These are phyloP conservation scores for Pseudognaphalium luteoalbum DNA, from an alignment of 129 eudicot genomes.

Conservation along the genomic window DNA sequence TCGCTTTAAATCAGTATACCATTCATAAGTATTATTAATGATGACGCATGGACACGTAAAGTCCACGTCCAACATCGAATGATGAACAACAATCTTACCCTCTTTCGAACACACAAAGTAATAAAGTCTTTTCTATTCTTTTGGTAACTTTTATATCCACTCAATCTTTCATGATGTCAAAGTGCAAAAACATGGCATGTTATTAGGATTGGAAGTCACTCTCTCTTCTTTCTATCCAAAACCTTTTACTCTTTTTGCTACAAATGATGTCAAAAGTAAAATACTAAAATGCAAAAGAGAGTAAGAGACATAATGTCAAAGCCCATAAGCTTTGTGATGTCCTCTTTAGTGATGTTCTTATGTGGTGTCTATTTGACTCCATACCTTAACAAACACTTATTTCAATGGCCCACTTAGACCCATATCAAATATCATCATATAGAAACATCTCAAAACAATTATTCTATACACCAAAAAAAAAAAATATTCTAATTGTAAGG, in stretches of 20 bases:
- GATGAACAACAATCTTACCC: neutral
- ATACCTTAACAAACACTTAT: conserved; percentile 12
- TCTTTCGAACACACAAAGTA: conserved; percentile 21
- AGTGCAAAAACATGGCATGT: conserved; percentile 33
- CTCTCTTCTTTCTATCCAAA: conserved; percentile 42
- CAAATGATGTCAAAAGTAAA: conserved; percentile 39
- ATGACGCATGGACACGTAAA: conserved; percentile 34
- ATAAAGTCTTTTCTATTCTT: conserved; percentile 25
- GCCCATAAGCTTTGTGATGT: conserved; percentile 24
- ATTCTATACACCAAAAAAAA: neutral
- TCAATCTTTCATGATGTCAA: conserved; percentile 42
- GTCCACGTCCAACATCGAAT: conserved; percentile 29
- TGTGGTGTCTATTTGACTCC: conserved; percentile 37
- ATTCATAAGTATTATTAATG: neutral
- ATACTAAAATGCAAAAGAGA: conserved; percentile 12
- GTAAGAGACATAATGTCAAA: conserved; percentile 39
- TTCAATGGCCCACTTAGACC: conserved; percentile 29
- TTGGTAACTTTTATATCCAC: conserved; percentile 35
- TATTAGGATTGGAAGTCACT: conserved; percentile 35
- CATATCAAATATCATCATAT: conserved; percentile 2
- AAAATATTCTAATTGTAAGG: neutral
- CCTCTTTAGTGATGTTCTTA: conserved; percentile 32
- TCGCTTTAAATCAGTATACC: neutral
- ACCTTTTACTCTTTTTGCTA: conserved; percentile 29
- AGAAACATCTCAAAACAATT: neutral